These are phyloP conservation scores for Madurella fahalii DNA, from an alignment of 2,329 filamentous ascomycete species.

Conservation along the genomic window DNA sequence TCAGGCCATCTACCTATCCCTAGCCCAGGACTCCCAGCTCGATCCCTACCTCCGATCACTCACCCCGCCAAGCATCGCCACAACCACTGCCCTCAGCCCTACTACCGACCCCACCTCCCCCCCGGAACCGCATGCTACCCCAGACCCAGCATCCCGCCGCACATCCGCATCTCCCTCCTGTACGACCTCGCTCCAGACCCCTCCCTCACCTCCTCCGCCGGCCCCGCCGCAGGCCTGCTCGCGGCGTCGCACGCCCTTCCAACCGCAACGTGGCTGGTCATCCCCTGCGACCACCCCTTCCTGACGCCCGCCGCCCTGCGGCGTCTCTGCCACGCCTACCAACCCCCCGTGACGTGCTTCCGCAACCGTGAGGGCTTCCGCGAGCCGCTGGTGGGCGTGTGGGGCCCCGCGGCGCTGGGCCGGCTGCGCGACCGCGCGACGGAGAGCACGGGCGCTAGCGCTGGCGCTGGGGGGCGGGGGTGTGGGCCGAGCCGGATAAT, in stretches of 20 bases:
- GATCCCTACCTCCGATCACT: conserved; percentile 4
- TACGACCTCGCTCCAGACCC: neutral
- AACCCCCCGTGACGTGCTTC: conserved; percentile 34
- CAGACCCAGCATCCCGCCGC: neutral
- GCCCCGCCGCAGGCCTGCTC: conserved; percentile 27
- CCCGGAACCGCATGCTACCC: no score
- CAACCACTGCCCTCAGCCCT: neutral
- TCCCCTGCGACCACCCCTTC: conserved; percentile 34
- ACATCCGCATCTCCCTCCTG: neutral
- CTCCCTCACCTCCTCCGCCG: conserved; percentile 1
- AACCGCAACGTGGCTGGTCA: conserved; percentile 31
- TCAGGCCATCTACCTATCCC: conserved; percentile 6
- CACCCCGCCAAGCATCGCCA: neutral
- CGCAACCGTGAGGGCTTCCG: conserved; percentile 27
- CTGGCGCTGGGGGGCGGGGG: conserved; percentile 9
- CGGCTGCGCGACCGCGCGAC: conserved; percentile 15
- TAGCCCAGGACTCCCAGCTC: conserved; percentile 6
- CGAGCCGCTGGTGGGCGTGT: conserved; percentile 36
- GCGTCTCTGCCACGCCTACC: conserved; percentile 26
- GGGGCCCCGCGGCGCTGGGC: conserved; percentile 31
- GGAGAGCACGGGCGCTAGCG: neutral
- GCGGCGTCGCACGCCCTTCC: conserved; percentile 28
- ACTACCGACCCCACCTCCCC: neutral
- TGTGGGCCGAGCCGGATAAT: conserved; percentile 14
- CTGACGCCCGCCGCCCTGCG: conserved; percentile 27